Conservation (phyloP, 768 basidiomycete genomes). For the Lentinula detonsa region DNA sequence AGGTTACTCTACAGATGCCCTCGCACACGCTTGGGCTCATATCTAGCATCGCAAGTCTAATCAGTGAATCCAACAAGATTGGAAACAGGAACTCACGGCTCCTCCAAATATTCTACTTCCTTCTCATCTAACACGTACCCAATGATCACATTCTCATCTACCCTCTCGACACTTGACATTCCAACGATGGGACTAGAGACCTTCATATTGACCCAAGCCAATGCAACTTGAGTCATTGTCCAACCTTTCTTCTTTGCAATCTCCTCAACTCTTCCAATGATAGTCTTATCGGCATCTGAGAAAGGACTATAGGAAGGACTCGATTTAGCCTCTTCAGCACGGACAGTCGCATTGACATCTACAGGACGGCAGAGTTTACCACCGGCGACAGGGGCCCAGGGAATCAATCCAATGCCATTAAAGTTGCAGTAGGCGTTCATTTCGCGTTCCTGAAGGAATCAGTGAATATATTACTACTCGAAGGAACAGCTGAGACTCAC, state of each 20-base stretch:
- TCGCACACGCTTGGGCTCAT: conserved; percentile 1
- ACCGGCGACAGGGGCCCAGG: conserved; percentile 33
- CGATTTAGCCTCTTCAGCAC: neutral
- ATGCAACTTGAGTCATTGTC: conserved; percentile 19
- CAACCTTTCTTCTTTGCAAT: conserved; percentile 17
- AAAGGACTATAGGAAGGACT: conserved; percentile 9
- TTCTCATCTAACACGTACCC: conserved; percentile 1
- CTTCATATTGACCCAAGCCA: conserved; percentile 25
- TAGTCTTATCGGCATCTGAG: conserved; percentile 4
- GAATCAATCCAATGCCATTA: conserved; percentile 30
- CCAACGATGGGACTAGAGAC: conserved; percentile 6
- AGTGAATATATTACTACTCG: conserved; percentile 11
- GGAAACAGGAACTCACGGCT: neutral
- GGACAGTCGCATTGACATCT: neutral
- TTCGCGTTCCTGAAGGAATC: conserved; percentile 26
- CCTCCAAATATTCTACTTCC: conserved; percentile 1
- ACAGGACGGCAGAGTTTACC: conserved; percentile 3
- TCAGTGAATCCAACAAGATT: neutral
- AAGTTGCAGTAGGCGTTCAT: conserved; percentile 23
- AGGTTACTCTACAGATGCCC: neutral
- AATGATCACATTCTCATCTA: conserved; percentile 7
- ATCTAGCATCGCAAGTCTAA: neutral
- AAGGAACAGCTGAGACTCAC: neutral
- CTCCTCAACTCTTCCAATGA: conserved; percentile 14
- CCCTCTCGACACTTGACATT: conserved; percentile 5